Percentiles rank a stretch among this genome's conserved stretches.
These are phyloP conservation scores for Ganoderma meredithae DNA, from an alignment of 1,284 basidiomycete genomes.

Conservation along the genomic window DNA sequence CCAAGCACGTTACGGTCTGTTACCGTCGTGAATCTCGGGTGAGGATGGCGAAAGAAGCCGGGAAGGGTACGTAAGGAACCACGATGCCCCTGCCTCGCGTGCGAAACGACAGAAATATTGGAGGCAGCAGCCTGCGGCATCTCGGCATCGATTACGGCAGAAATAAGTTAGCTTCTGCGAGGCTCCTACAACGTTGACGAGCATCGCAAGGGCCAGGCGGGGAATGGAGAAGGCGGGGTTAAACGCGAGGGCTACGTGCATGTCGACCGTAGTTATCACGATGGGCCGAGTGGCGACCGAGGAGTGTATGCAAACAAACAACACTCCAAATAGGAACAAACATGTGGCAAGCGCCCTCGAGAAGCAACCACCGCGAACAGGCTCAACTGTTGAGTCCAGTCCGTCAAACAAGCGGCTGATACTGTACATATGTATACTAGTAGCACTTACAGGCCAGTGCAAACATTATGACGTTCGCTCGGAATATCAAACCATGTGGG, in stretches of 20 bases:
- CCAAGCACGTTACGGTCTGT: neutral
- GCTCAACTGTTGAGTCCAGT: neutral
- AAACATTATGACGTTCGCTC: neutral
- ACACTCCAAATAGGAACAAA: constrained; percentile 7
- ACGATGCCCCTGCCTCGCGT: constrained; percentile 2
- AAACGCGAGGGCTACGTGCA: neutral
- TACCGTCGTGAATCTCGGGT: neutral
- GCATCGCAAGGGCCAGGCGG: neutral
- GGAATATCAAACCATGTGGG: neutral
- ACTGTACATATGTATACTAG: neutral
- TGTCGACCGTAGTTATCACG: neutral
- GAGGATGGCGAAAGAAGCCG: constrained; percentile 1
- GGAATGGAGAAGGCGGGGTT: neutral
- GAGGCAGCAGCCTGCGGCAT: neutral
- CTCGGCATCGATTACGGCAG: constrained; percentile 1
- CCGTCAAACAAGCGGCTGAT: neutral
- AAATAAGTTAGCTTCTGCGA: neutral
- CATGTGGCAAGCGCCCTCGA: neutral
- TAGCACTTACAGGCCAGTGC: neutral
- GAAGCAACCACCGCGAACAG: neutral
- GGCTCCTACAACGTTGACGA: neutral
- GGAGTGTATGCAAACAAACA: neutral
- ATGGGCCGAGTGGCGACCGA: neutral
- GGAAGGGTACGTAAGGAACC: neutral
- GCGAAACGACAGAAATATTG: neutral